Conservation (phyloP, 2,329 filamentous ascomycete genomes). For the Penicillium expansum region DNA sequence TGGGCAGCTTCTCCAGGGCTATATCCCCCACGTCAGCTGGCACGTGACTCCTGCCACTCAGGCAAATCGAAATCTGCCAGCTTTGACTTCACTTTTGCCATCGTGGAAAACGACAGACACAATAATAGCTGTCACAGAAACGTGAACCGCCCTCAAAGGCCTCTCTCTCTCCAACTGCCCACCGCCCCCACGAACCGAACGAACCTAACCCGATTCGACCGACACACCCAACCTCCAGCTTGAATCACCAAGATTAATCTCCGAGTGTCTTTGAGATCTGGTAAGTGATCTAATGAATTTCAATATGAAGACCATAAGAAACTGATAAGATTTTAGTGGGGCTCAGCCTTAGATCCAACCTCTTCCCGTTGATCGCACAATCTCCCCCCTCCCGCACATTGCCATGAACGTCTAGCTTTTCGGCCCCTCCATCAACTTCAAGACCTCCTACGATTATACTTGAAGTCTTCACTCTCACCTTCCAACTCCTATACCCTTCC, state of each 20-base stretch:
- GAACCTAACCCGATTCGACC: conserved; percentile 10
- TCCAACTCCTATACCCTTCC: conserved; percentile 5
- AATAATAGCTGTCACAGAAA: not conserved
- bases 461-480: not conserved
- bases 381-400: conserved; percentile 31
- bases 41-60: not conserved
- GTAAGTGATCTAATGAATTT: conserved; percentile 7
- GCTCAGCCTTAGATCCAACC: conserved; percentile 14
- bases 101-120: not conserved
- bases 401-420: conserved; percentile 31
- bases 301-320: conserved; percentile 1
- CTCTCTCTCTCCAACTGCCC: conserved; percentile 2
- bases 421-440: conserved; percentile 8
- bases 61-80: not conserved
- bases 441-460: not conserved
- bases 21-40: not conserved
- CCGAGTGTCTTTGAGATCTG: not conserved
- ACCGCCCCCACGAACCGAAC: conserved; percentile 31
- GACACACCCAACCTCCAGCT: conserved; percentile 5
- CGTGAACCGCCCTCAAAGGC: not conserved
- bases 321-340: conserved; percentile 27
- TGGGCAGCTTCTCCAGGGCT: too few species aligned
- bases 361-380: conserved; percentile 33
- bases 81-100: conserved; percentile 1
- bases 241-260: not conserved